Evolutionary conservation across 2,329 filamentous ascomycete genomes (phyloP), one percentile per base, ranked within the genome.

Genomic region (Teratosphaeria destructans): DNA sequence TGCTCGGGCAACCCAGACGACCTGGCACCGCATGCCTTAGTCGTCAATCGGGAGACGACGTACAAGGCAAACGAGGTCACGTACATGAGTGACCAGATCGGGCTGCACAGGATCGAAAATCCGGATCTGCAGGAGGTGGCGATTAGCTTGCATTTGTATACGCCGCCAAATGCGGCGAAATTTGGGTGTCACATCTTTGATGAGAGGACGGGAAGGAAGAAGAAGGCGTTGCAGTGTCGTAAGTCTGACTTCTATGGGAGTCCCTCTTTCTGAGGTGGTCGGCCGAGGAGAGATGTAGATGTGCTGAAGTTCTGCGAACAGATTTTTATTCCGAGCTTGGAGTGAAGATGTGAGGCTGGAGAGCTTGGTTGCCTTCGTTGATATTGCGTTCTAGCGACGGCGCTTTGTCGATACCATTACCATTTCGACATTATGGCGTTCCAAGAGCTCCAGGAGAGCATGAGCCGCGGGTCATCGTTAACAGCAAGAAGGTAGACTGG

Each of bases 31-130:
- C 55, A 59, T 29, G 64, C 85, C 3, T 85, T 88, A 74, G 71
- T 78, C 61, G 74, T 88, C 60, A 86, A 85, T 64, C 85, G 83
- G 53, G 82, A 89, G 68, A 88, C 82, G 47, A 81, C 79, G 52
- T 88, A 90, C 69, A 76, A 79, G 56, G 79, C 86, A 70, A 87
- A 93, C 64, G 78, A 87, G 63, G 90, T 95, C 47, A 87, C 90
- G 8, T 96, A 96, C 74, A 96, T 96, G 86, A 88, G 89, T 47
- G 92, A 96, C 72, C 72, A 90, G 76, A 84, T 96, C 32, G 92
- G 92, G 23, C 79, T 96, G 52, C 92, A 96, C 75, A 85, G 86
- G 58, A 87, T 96, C 61, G 84, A 82, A 65, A 96, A 96, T 73
- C 82, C 83, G 29, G 85, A 88, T 66, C 75, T 78, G 55, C 57